Evolutionary conservation across 169 alveolate genomes (phyloP).

Genomic region (Babesia bigemina): DNA sequence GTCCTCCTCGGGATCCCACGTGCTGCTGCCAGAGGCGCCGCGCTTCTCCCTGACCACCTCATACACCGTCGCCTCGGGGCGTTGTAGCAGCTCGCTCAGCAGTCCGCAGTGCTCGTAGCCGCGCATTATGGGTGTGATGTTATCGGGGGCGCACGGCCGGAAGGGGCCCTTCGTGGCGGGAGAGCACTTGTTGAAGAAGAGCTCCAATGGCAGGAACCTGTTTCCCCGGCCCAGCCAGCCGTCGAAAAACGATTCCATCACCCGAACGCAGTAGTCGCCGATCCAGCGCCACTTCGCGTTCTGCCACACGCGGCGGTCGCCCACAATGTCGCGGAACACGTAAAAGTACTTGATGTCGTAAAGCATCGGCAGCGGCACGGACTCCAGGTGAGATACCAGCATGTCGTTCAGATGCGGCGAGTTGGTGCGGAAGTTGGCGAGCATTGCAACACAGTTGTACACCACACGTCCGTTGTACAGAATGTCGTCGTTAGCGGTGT

Average conservation of each 20-base stretch:
- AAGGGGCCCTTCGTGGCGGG: conserved; percentile 43
- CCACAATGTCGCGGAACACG: conserved; percentile 35
- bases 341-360: conserved; percentile 63
- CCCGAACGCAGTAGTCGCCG: conserved; percentile 40
- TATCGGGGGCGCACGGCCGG: conserved; percentile 37
- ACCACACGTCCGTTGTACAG: conserved; percentile 55
- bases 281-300: conserved; percentile 48
- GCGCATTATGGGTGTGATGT: conserved; percentile 16
- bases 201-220: conserved; percentile 40
- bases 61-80: conserved; percentile 21
- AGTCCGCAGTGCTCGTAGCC: conserved; percentile 42
- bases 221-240: conserved; percentile 53
- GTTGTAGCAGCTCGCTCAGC: conserved; percentile 26
- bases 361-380: conserved; percentile 42
- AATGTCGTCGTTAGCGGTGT: conserved; percentile 39
- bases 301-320: conserved; percentile 29
- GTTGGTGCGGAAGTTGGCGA: conserved; percentile 39
- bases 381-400: conserved; percentile 52
- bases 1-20: conserved; percentile 51
- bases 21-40: background rate
- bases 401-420: conserved; percentile 38
- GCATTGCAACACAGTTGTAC: conserved; percentile 43
- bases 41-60: conserved; percentile 36
- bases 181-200: conserved; percentile 52
- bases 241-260: conserved; percentile 61